Evolutionary conservation across 345 rosid species (phyloP), one percentile per base, ranked within the genome.

Genomic region (Jatropha curcas): DNA sequence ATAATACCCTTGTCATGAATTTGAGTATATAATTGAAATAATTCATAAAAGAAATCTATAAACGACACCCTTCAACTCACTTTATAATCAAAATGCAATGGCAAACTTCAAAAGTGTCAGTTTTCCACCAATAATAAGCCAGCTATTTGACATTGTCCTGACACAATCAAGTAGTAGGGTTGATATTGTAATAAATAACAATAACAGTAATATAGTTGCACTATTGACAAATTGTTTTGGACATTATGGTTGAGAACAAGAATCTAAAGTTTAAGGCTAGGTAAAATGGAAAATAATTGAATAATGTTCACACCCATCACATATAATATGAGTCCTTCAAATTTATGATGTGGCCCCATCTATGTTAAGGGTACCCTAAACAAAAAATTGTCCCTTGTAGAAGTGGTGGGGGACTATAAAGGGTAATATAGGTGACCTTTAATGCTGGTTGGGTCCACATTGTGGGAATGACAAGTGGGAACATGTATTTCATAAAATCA

Each of bases 61-160:
- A n/a, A n/a, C n/a, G n/a, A n/a, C n/a, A n/a, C n/a, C n/a, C n/a
- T n/a, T n/a, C n/a, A n/a, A n/a, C n/a, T n/a, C n/a, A n/a, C n/a
- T n/a, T n/a, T n/a, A n/a, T n/a, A n/a, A n/a, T n/a, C n/a, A n/a
- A n/a, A n/a, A n/a, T n/a, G n/a, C n/a, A 4, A 12, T 3, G 6
- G 5, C 19, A 41, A 24, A 33, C 51, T 46, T 1, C 5, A 2
- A n/a, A n/a, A n/a, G n/a, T n/a, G 50, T 34, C 27, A 5, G 27
- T 51, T 52, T 33, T 61, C 19, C 50, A 17, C 76, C 58, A n/a
- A 37, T n/a, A 19, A 33, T 37, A 34, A 62, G 66, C 43, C 41
- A 20, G 66, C 43, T 20, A 55, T 12, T 10, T 8, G 28, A 27
- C 1, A 13, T 10, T 1, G 17, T 25, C 30, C 30, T 22, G 7